These are phyloP conservation scores for Candida tammaniensis DNA, from an alignment of 805 yeast genomes.

Conservation along the genomic window DNA sequence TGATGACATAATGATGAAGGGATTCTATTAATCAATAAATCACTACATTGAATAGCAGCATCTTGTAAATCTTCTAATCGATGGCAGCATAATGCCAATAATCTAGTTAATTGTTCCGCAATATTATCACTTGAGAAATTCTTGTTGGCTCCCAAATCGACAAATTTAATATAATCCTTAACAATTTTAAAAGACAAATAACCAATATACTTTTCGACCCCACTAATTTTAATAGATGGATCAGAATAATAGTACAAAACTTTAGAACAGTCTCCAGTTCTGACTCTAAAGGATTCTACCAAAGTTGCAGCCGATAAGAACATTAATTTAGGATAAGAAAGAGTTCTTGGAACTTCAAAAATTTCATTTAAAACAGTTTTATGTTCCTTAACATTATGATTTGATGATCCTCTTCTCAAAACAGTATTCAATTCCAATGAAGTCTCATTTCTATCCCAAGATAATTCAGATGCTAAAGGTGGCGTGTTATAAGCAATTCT, in stretches of 20 bases:
- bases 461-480: slow-evolving; percentile 76
- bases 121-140: slow-evolving; percentile 54
- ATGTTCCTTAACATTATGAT: slow-evolving; percentile 74
- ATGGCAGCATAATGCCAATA: slow-evolving; percentile 74
- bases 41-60: slow-evolving; percentile 77
- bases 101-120: slow-evolving; percentile 66
- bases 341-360: slow-evolving; percentile 46
- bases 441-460: slow-evolving; percentile 83
- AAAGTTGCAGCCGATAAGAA: slow-evolving; percentile 80
- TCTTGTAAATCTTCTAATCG: slow-evolving; percentile 71
- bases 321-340: slow-evolving; percentile 78
- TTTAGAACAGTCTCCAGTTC: slow-evolving; percentile 79
- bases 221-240: slow-evolving; percentile 64
- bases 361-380: slow-evolving; percentile 55
- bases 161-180: slow-evolving; percentile 50
- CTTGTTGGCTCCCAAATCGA: slow-evolving; percentile 51
- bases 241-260: slow-evolving; percentile 79
- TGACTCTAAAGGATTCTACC: slow-evolving; percentile 75
- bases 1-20: slow-evolving; percentile 82
- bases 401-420: slow-evolving; percentile 83
- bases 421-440: slow-evolving; percentile 90
- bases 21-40: slow-evolving; percentile 56
- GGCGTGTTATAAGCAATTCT: slow-evolving; percentile 85
- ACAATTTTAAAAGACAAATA: slow-evolving; percentile 60
- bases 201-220: slow-evolving; percentile 66